A percentile compares a stretch with the other conserved stretches of the same genome.
Evolutionary conservation across 495 filamentous ascomycete genomes (phyloP).

Genomic region (Letharia columbiana): DNA sequence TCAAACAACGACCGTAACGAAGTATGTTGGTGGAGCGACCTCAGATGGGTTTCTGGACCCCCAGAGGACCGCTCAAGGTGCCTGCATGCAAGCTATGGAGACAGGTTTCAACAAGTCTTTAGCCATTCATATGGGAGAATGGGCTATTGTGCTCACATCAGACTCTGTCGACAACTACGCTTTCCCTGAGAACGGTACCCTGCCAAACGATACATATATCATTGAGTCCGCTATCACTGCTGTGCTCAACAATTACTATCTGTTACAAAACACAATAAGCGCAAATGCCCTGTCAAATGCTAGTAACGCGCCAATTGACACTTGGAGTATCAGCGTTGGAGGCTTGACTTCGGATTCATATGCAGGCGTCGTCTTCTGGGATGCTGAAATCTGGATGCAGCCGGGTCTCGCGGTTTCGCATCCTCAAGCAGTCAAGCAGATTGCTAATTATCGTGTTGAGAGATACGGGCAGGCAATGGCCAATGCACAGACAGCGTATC

Average conservation of each 20-base stretch:
- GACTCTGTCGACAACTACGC: conserved; percentile 56
- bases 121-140: conserved; percentile 44
- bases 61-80: conserved; percentile 40
- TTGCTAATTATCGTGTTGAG: conserved; percentile 50
- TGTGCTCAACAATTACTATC: conserved; percentile 58
- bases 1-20: conserved; percentile 43
- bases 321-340: conserved; percentile 52
- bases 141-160: conserved; percentile 44
- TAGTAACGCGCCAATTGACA: conserved; percentile 38
- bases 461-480: conserved; percentile 44
- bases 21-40: conserved; percentile 54
- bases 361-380: conserved; percentile 56
- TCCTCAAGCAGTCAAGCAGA: conserved; percentile 47
- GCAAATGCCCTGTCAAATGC: conserved; percentile 40
- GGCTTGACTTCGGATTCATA: conserved; percentile 56
- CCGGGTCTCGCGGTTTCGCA: conserved; percentile 52
- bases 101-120: conserved; percentile 44
- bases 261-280: conserved; percentile 59
- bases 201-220: conserved; percentile 52
- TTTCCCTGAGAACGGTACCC: conserved; percentile 46
- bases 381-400: conserved; percentile 61
- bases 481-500: conserved; percentile 40
- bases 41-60: conserved; percentile 51
- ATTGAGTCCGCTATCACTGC: conserved; percentile 54
- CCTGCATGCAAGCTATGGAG: conserved; percentile 34